Base-by-base conservation (phyloP, 2,329 filamentous ascomycete species). In the Neonectria neomacrospora region DNA sequence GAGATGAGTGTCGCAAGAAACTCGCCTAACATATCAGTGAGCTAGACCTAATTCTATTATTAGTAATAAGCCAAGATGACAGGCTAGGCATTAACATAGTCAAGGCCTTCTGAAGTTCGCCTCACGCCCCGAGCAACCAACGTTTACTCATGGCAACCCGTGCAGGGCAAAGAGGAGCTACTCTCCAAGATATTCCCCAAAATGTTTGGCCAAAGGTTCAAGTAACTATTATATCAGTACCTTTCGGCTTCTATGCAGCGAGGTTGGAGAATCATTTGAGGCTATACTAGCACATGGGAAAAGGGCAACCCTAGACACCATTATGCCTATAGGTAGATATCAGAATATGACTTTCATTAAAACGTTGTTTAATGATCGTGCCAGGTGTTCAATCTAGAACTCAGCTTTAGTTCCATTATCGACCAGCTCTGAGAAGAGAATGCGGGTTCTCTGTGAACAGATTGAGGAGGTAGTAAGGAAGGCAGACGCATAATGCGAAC, bases 401-500 rank as follows among this genome's bases (percentile, higher is more conserved):
- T 22, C n/a, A 44, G 41, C 41, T 11, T 44, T 9, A 44, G 18
- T 10, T 1, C 41, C 11, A 44, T 44, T 22, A 44, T 44, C n/a
- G 41, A 22, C 42, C 63, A 71, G 73, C n/a, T 78, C 80, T 9
- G 11, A 44, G 18, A 44, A 44, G n/a, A 44, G 5, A 44, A 44
- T 10, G 41, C n/a, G 18, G 22, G n/a, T n/a, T 2, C 41, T 22
- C 18, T 22, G 2, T 22, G 11, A 44, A 3, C 41, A 12, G 37
- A 41, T 41, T 41, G 37, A 41, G 37, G 37, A 41, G 37, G 12
- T 18, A 14, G 18, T 16, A 16, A 41, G 37, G 2, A 41, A 41
- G 1, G 37, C 37, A n/a, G 14, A 44, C 11, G 41, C 18, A 12
- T 3, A 42, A 42, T 42, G 41, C 41, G 41, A 42, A 42, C 18